phyloP scores from a whole-genome alignment of 116 monocot genomes.

The Iris pallida region DNA sequence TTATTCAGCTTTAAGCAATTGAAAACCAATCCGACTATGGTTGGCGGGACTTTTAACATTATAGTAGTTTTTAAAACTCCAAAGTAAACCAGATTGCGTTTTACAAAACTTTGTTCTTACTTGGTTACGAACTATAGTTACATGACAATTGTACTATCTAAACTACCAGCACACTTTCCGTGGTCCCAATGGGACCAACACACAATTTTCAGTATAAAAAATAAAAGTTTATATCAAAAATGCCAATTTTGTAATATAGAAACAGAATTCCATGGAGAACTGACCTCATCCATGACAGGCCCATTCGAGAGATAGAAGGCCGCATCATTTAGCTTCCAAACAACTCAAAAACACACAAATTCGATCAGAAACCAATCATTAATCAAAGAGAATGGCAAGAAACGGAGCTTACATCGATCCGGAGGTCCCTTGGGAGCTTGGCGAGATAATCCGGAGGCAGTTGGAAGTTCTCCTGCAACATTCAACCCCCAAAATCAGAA shows the following conservation, averaged over 20 bases:
- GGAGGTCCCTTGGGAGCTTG: slow-evolving; percentile 70
- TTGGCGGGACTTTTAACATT: no score
- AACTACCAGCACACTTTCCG: no score
- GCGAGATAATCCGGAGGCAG: slow-evolving; percentile 74
- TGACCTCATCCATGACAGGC: slow-evolving; percentile 75
- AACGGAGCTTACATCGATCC: slow-evolving; percentile 60
- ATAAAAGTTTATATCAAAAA: not conserved
- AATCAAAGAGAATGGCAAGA: not conserved
- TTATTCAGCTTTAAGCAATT: no score
- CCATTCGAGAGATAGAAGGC: slow-evolving; percentile 90
- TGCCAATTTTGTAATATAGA: no score
- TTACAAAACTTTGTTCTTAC: no score
- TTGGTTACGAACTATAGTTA: no score
- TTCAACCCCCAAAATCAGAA: not conserved
- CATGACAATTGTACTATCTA: no score
- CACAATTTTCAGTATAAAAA: not conserved
- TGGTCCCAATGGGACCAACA: not conserved
- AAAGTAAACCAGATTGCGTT: no score
- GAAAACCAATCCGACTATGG: no score
- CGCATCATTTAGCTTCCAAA: slow-evolving; percentile 78
- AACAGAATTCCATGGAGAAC: slow-evolving; percentile 5
- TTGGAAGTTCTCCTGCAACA: slow-evolving; percentile 54
- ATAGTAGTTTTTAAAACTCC: no score
- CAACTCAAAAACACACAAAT: not conserved
- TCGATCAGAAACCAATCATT: slow-evolving; percentile 7